Percentiles rank a stretch among this genome's conserved stretches.
phyloP scores from a whole-genome alignment of 768 basidiomycete genomes.

The Boletellus sp. region DNA sequence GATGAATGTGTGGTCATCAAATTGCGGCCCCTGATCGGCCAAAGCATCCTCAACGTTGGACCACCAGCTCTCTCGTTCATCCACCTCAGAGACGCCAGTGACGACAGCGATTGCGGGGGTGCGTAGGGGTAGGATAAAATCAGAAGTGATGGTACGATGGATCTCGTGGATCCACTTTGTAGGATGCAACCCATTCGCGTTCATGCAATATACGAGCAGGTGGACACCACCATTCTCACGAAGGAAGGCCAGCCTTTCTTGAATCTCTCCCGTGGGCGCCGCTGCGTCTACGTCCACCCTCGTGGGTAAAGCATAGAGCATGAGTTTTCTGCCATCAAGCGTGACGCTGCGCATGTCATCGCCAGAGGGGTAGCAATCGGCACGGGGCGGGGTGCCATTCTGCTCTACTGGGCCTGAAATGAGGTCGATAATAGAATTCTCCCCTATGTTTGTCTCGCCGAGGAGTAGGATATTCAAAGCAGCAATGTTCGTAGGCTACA shows the following conservation, averaged over 20 bases:
- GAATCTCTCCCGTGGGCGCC: conserved; percentile 1
- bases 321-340: conserved; percentile 16
- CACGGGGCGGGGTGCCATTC: not conserved
- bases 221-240: conserved; percentile 14
- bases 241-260: conserved; percentile 7
- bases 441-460: conserved; percentile 19
- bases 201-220: conserved; percentile 22
- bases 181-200: conserved; percentile 11
- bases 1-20: conserved; percentile 18
- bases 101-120: conserved; percentile 19
- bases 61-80: conserved; percentile 21
- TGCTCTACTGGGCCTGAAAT: conserved; percentile 6
- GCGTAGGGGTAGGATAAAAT: not conserved
- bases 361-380: not conserved
- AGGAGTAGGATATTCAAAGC: conserved; percentile 18
- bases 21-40: conserved; percentile 8
- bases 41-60: conserved; percentile 2
- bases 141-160: conserved; percentile 7
- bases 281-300: conserved; percentile 2
- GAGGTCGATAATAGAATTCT: conserved; percentile 20
- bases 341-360: conserved; percentile 9
- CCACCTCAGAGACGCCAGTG: conserved; percentile 6
- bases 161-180: conserved; percentile 11
- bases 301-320: conserved; percentile 4
- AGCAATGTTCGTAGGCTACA: conserved; percentile 6